phyloP scores from a whole-genome alignment of 1,139 yeast species.

The Spencermartinsiella ligniputridi region DNA sequence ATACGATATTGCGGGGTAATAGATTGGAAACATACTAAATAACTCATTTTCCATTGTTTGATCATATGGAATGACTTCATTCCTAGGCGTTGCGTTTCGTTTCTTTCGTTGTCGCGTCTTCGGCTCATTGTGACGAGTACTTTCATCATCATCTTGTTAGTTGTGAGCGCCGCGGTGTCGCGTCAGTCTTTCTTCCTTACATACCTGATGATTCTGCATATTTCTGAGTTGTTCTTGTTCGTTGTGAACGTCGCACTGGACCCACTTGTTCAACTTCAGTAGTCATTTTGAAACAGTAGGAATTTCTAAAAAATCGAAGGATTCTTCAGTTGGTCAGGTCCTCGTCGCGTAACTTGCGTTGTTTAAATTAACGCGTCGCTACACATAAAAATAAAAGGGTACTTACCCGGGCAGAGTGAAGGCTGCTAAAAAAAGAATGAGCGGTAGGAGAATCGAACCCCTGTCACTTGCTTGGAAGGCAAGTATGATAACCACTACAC shows the following conservation, averaged over 20 bases:
- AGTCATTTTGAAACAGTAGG: too few relatives aligned
- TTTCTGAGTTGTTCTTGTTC: neutral
- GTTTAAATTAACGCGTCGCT: too few relatives aligned
- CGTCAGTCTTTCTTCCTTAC: neutral
- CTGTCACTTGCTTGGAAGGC: slow-evolving; percentile 76
- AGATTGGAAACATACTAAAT: slow-evolving; percentile 1
- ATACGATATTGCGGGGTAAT: neutral
- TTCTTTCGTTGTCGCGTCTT: neutral
- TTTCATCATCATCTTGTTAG: slow-evolving; percentile 2
- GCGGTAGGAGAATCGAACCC: slow-evolving; percentile 79
- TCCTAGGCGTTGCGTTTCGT: neutral
- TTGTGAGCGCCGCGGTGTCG: neutral
- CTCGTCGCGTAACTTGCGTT: too few relatives aligned
- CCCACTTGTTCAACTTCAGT: neutral
- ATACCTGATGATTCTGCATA: neutral
- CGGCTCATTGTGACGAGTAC: too few relatives aligned
- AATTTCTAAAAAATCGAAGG: too few relatives aligned
- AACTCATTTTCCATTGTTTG: neutral
- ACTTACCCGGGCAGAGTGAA: too few relatives aligned
- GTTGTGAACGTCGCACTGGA: neutral
- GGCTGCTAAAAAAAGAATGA: slow-evolving; percentile 39
- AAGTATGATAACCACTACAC: slow-evolving; percentile 45
- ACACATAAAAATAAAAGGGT: too few relatives aligned
- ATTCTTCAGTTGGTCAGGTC: too few relatives aligned
- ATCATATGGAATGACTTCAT: slow-evolving; percentile 3